Evolutionary conservation across 768 basidiomycete genomes (phyloP).

Genomic region (Chiua virens): DNA sequence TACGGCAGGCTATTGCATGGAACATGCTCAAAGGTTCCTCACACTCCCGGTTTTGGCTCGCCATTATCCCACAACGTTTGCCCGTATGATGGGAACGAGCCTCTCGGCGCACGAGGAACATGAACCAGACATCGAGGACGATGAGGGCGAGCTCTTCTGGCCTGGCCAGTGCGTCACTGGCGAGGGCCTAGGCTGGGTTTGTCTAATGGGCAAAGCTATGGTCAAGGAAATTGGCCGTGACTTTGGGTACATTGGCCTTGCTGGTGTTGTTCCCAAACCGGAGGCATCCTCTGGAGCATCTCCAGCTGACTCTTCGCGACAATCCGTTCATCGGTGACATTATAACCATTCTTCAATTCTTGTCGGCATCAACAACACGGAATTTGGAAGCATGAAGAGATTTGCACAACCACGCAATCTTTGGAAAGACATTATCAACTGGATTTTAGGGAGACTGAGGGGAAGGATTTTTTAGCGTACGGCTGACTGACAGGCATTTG

Average conservation of each 20-base stretch:
- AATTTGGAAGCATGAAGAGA: slow-evolving; percentile 25
- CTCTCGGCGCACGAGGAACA: slow-evolving; percentile 66
- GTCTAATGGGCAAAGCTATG: slow-evolving; percentile 84
- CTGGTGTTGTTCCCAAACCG: slow-evolving; percentile 72
- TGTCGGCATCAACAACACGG: slow-evolving; percentile 30
- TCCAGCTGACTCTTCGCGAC: slow-evolving; percentile 31
- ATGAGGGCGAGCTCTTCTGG: slow-evolving; percentile 86
- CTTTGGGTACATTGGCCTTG: slow-evolving; percentile 69
- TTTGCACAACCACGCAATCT: slow-evolving; percentile 23
- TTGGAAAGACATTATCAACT: slow-evolving; percentile 29
- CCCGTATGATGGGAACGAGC: slow-evolving; percentile 67
- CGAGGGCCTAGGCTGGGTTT: slow-evolving; percentile 85
- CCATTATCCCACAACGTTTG: slow-evolving; percentile 74
- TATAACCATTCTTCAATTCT: slow-evolving; percentile 24
- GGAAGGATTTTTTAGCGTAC: slow-evolving; percentile 19
- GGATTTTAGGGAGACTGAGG: slow-evolving; percentile 15
- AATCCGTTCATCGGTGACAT: slow-evolving; percentile 33
- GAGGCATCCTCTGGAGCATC: slow-evolving; percentile 38
- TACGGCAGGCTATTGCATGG: slow-evolving; percentile 43
- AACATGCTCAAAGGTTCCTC: slow-evolving; percentile 50
- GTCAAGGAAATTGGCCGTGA: slow-evolving; percentile 77
- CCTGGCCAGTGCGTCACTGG: slow-evolving; percentile 71
- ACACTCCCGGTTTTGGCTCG: slow-evolving; percentile 67
- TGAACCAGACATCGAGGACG: slow-evolving; percentile 81
- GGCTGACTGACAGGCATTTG: slow-evolving; percentile 12